Base-by-base conservation (phyloP, 106 monocot genomes). In the Narthecium ossifragum region DNA sequence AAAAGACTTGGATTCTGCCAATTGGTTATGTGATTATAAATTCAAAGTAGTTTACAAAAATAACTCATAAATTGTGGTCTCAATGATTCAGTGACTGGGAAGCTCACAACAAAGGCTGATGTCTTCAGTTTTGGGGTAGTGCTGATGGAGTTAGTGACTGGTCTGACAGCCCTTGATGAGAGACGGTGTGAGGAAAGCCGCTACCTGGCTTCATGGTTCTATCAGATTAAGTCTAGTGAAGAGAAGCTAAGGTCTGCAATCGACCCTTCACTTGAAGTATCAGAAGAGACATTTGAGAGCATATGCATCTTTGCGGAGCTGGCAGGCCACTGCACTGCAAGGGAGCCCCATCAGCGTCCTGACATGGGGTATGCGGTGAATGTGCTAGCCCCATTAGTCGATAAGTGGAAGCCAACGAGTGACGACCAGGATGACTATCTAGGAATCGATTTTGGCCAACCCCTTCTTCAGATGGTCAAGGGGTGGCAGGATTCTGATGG, bases 111-210 rank as follows among this genome's bases (percentile, higher is more conserved):
- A 14, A 88, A 88, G 31, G 77, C 74, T 0, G 88, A 88, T 63
- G 88, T 88, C 24, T 88, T 82, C 74, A 88, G 88, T 38, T 88
- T 77, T 31, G 88, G 88, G 36, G 88, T 88, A 1, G 88, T 88
- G 43, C 68, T 88, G 15, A 75, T 84, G 69, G 88, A 88, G 55
- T 64, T 88, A 32, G 17, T 88, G 53, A 88, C 88, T 9, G 88
- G 88, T 28, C 24, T 84, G 46, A 77, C 40, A 7, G 88, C 83
- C 5, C 65, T 88, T 2, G 88, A 88, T 55, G 80, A 88, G 47
- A 40, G 27, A 27, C 73, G 88, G 9, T 31, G 65, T 0, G 88
- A 84, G 59, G 85, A 80, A 50, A 76, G 51, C n/a, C 70, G 65
- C 2, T 67, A 83, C 49, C 66, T 83, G 1, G 78, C 70, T 2